Conservation (phyloP, 2,329 filamentous ascomycete species). For the Stagonosporopsis chrysanthemi region DNA sequence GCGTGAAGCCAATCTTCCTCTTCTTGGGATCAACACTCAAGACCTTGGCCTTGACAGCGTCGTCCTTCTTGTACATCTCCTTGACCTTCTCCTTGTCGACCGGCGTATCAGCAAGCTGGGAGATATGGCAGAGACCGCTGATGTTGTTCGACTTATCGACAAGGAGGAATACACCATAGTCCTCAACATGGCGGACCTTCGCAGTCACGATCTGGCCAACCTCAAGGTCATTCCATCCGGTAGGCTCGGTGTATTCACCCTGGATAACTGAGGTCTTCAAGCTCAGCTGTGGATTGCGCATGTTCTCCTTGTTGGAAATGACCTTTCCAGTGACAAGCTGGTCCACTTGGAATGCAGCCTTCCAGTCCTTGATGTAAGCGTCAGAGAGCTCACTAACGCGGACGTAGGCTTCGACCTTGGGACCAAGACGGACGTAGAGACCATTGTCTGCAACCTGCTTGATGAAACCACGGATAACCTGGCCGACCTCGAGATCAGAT, state of each 20-base stretch:
- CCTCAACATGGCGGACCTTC: constrained; percentile 90
- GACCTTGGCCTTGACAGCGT: constrained; percentile 91
- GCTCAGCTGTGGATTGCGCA: constrained; percentile 81
- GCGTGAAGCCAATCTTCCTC: constrained; percentile 83
- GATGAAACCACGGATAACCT: constrained; percentile 88
- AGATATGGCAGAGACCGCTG: constrained; percentile 91
- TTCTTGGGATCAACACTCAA: constrained; percentile 77
- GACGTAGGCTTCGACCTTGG: constrained; percentile 81
- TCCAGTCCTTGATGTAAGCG: constrained; percentile 93
- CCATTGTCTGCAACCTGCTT: constrained; percentile 90
- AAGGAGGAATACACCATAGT: constrained; percentile 93
- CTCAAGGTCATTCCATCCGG: constrained; percentile 79
- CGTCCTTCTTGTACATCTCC: constrained; percentile 88
- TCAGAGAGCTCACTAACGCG: constrained; percentile 90
- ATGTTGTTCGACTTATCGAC: constrained; percentile 87
- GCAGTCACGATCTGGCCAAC: constrained; percentile 84
- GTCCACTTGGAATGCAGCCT: constrained; percentile 83
- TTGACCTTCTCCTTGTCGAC: constrained; percentile 88
- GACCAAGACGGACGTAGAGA: constrained; percentile 83
- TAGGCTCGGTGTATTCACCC: constrained; percentile 74
- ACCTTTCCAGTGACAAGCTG: constrained; percentile 91
- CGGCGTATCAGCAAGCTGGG: constrained; percentile 84
- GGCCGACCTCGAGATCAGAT: constrained; percentile 76
- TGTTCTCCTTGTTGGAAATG: constrained; percentile 70
- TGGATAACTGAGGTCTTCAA: constrained; percentile 86